These are phyloP conservation scores for Spiraea crenata DNA, from an alignment of 331 rosid species.

Conservation along the genomic window DNA sequence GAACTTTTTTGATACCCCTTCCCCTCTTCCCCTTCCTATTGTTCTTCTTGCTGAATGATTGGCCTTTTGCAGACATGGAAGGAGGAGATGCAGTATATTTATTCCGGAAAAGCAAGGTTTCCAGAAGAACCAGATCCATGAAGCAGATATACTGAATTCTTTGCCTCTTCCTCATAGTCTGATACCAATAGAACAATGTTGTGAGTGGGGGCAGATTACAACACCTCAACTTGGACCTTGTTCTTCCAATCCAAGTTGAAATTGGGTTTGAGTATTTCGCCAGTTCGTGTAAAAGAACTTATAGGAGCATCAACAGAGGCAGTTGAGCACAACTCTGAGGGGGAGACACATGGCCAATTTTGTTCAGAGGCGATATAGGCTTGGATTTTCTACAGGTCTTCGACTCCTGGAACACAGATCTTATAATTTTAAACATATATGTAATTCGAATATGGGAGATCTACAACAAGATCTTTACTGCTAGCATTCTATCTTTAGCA, in stretches of 20 bases:
- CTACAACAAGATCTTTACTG: not conserved
- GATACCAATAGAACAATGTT: not conserved
- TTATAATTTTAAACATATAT: not conserved
- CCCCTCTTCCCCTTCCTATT: not conserved
- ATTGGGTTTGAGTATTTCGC: not conserved
- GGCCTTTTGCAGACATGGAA: conserved; percentile 68
- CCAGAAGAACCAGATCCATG: conserved; percentile 58
- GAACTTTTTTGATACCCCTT: not conserved
- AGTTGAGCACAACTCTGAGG: not conserved
- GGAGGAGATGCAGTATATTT: conserved; percentile 67
- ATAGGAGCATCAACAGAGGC: not conserved
- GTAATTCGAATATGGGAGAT: not conserved
- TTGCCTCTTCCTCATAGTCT: not conserved
- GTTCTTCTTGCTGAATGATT: conserved; percentile 18
- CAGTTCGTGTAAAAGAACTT: not conserved
- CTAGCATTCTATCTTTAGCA: too few species aligned
- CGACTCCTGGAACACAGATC: not conserved
- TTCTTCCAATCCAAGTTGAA: not conserved
- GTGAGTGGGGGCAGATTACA: not conserved
- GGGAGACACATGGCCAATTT: not conserved
- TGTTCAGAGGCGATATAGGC: not conserved
- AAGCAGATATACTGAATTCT: conserved; percentile 7
- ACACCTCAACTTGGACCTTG: not conserved
- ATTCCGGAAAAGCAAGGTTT: conserved; percentile 43
- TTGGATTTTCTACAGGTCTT: not conserved